Base-by-base conservation (phyloP, 768 basidiomycete species). In the Leucogyrophana mollusca region DNA sequence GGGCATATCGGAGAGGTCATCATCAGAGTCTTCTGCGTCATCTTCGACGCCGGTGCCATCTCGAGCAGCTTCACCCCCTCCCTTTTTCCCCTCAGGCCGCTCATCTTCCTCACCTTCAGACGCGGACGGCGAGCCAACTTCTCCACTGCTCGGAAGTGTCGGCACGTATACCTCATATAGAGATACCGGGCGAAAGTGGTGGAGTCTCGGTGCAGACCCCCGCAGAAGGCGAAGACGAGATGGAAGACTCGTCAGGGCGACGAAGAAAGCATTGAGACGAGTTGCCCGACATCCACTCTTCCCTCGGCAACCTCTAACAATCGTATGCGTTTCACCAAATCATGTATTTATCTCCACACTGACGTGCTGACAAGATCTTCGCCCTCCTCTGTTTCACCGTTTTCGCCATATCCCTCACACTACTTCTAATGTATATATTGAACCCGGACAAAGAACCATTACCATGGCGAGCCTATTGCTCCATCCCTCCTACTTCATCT, bases 361-460 rank as follows among this genome's bases (percentile, higher is more conserved):
- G 34, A 56, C 51, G n/a, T 62, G 34, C n/a, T 9, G 40, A 25
- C 25, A 47, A 87, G 85, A 69, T 87, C 53, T 73, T 89, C 47
- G 74, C 85, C 22, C 73, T 90, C 56, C 74, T 94, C 50, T 71
- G 93, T 45, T 78, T 95, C 57, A 84, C 85, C 43, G 72, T 83
- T 52, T 85, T 96, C 62, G 88, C 88, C 43, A 82, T 90, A 49
- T 82, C 83, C 50, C 74, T 94, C 56, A 94, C 94, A 23, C 80
- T 94, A 49, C 73, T 90, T 45, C 77, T 97, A 67, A 93, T 93
- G 60, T 88, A 96, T 67, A 78, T 94, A 51, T 78, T 97, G 60
- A 94, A 96, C 63, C 94, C 94, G 47, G 95, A 98, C 76, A 97
- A 96, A 66, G 85, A 88, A 43, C 87, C 93, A 17, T 72, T 96